Conservation (phyloP, 225 moss, liverwort and hornwort species). For the Anthoceros angustus region DNA sequence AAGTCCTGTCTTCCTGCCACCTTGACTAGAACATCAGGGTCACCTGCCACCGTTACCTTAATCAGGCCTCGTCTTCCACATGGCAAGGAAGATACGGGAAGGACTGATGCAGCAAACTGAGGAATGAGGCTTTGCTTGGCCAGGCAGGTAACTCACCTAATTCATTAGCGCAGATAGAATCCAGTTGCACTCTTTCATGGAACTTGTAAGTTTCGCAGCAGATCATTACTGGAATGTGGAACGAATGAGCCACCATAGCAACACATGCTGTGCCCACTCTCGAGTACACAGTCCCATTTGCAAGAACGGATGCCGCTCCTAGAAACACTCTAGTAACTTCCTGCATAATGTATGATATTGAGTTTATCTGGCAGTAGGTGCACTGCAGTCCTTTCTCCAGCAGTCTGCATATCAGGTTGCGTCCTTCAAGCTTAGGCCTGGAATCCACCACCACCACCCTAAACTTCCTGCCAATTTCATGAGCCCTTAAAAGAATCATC, state of each 20-base stretch:
- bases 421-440: constrained; percentile 84
- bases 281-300: constrained; percentile 85
- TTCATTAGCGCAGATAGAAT: constrained; percentile 89
- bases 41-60: constrained; percentile 21
- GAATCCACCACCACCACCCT: constrained; percentile 85
- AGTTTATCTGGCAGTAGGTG: constrained; percentile 67
- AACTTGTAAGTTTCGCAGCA: constrained; percentile 99
- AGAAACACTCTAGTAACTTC: constrained; percentile 89
- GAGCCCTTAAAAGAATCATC: constrained; percentile 70
- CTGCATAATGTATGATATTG: constrained; percentile 82
- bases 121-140: too few relatives aligned
- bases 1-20: constrained; percentile 40
- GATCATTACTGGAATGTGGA: constrained; percentile 80
- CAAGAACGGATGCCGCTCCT: constrained; percentile 81
- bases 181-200: constrained; percentile 91
- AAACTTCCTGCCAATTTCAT: constrained; percentile 71
- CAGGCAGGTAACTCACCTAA: constrained; percentile 25
- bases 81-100: too few relatives aligned
- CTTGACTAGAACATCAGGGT: constrained; percentile 60
- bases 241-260: constrained; percentile 92
- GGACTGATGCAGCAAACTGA: too few relatives aligned
- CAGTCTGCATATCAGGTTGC: constrained; percentile 44
- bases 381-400: constrained; percentile 52
- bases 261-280: constrained; percentile 96
- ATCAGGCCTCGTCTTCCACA: too few relatives aligned